Evolutionary conservation across 495 filamentous ascomycete genomes (phyloP), one percentile per base, ranked within the genome.

Genomic region (Corynascus novoguineensis): DNA sequence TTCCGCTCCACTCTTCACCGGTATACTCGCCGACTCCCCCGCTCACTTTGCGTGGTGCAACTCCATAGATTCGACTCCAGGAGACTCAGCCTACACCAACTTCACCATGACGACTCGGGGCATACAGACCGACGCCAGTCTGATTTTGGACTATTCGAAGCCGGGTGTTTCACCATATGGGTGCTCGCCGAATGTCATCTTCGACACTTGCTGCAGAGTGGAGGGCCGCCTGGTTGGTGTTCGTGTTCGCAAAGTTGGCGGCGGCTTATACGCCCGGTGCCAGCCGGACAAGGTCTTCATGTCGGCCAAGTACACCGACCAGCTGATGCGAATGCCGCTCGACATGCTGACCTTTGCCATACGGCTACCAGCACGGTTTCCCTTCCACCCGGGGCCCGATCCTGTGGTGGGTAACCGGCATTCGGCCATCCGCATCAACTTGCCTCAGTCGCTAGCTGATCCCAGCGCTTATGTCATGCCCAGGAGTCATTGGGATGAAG

Each of bases 91-190:
- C 6, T 51, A 50, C 19, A 19, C 32, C 19, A 32, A 58, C 35
- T 41, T 51, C 14, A 4, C 46, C 10, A 46, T 58, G 35, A 58
- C 24, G 4, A 44, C 45, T 4, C 15, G 55, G 2, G 55, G 55
- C 1, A 45, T 58, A 24, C 47, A 51, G 37, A 44, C 21, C 11
- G 38, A 42, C 0, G 55, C 29, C 8, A 51, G 48, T 22, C 38
- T 44, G 14, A 1, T 58, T 10, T n/a, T n/a, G n/a, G n/a, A n/a
- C n/a, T n/a, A n/a, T n/a, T n/a, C n/a, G n/a, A n/a, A n/a, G n/a
- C n/a, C 28, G 11, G 10, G 29, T 24, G 1, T 1, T 24, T 28
- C 4, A n/a, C 1, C 3, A 5, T 5, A 12, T 3, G 4, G 9
- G 10, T 11, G 4, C 1, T 19, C 29, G 6, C 17, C 6, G 22